phyloP scores from a whole-genome alignment of 306 rosid genomes.

The Malus domestica region DNA sequence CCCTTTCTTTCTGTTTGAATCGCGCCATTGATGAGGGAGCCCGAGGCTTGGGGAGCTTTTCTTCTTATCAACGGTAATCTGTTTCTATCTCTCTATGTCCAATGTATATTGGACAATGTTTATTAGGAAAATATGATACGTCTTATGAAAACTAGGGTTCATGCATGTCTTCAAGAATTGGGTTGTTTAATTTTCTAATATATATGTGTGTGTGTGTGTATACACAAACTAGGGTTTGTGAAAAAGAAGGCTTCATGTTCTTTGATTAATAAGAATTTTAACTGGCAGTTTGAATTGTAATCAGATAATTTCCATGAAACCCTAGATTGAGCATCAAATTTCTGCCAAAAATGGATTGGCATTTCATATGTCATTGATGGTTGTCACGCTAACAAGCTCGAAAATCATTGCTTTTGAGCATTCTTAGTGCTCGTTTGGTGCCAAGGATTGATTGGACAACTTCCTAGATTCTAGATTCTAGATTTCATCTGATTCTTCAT shows the following conservation, averaged over 20 bases:
- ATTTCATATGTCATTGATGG: background rate
- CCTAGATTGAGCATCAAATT: background rate
- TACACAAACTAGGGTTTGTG: background rate
- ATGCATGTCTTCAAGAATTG: background rate
- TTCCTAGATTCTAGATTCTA: background rate
- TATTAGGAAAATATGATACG: background rate
- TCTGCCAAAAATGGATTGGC: background rate
- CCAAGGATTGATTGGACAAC: background rate
- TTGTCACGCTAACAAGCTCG: background rate
- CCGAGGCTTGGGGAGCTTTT: background rate
- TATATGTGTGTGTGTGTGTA: too few relatives aligned
- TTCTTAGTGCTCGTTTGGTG: background rate
- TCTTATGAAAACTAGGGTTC: background rate
- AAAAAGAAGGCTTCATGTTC: background rate
- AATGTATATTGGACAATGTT: background rate
- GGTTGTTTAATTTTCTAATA: background rate
- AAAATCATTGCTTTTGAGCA: background rate
- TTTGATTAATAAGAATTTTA: background rate
- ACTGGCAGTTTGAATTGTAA: background rate
- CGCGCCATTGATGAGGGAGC: background rate
- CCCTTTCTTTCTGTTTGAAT: background rate
- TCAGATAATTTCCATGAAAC: background rate
- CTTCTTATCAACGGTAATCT: constrained; percentile 2
- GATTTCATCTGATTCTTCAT: background rate
- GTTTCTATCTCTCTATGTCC: background rate